Base-by-base conservation (phyloP, 306 rosid genomes). In the Erythrophleum fordii region DNA sequence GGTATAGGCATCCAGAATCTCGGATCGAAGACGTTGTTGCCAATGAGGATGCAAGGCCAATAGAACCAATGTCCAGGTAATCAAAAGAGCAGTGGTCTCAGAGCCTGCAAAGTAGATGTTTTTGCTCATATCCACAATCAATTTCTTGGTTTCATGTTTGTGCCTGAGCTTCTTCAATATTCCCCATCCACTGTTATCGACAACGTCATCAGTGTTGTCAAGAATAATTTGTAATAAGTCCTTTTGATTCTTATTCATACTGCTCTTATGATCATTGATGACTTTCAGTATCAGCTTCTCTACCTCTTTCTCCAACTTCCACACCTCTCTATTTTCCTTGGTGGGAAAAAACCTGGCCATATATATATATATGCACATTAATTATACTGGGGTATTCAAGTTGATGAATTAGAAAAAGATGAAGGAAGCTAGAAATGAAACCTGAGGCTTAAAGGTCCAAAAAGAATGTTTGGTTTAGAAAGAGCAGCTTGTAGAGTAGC, bases 31-130 rank as follows among this genome's bases (percentile, higher is more conserved):
- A 13, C 70, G 80, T 1, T 70, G 62, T 48, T 86, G 86, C 89
- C 89, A 86, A 0, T 79, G 34, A 4, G 82, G 86, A 41, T 79
- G 82, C 13, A 64, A 2, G 0, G 84, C 79, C 23, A 86, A 82
- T 0, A 86, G 80, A 72, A 82, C 0, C 73, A 82, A 26, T 14
- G 84, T 79, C 89, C 89, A 86, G 28, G 61, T 14, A n/a, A 64
- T 10, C 7, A 86, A 79, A 29, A 86, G 22, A 28, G 86, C 82
- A 11, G 41, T 61, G 45, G 56, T 69, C 67, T 82, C 86, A 28
- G 78, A 60, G 2, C 86, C 89, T 2, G 89, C 89, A 37, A 86
- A 86, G 80, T 82, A 83, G 2, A 86, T 76, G 14, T 65, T 86
- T 35, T 83, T 83, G 82, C 89, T 83, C 0, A 76, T 77, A 53